A percentile compares a stretch with the other conserved stretches of the same genome.
phyloP scores from a whole-genome alignment of 768 basidiomycete genomes.

The Phlebiopsis flavidoalba region DNA sequence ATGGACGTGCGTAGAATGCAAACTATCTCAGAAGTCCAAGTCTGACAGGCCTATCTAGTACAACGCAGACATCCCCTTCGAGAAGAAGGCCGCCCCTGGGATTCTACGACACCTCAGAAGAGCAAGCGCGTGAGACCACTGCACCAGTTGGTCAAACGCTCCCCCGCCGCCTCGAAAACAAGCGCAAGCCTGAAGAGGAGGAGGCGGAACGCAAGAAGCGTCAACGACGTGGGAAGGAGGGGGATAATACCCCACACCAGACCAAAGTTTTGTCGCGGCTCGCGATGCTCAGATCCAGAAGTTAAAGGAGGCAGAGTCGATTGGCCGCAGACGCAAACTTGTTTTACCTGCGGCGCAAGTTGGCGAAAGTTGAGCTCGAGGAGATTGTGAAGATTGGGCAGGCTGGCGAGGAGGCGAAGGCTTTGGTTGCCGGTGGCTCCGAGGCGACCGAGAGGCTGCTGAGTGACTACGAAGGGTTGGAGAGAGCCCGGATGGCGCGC shows the following conservation, averaged over 20 bases:
- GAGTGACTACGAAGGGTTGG: conserved; percentile 89
- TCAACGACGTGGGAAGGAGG: conserved; percentile 74
- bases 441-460: conserved; percentile 83
- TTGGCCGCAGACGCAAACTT: conserved; percentile 81
- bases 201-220: conserved; percentile 92
- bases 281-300: conserved; percentile 98
- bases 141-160: conserved; percentile 89
- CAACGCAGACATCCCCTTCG: conserved; percentile 97
- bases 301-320: conserved; percentile 94
- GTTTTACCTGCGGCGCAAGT: conserved; percentile 88
- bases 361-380: conserved; percentile 88
- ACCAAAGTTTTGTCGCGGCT: conserved; percentile 95
- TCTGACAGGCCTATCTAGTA: conserved; percentile 49
- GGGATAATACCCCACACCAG: conserved; percentile 56
- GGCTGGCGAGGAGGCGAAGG: conserved; percentile 84
- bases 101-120: conserved; percentile 95
- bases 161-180: conserved; percentile 89
- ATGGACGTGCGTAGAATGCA: conserved; percentile 76
- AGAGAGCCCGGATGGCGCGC: conserved; percentile 84
- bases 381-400: conserved; percentile 98
- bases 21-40: background rate
- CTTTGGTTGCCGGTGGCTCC: conserved; percentile 74
- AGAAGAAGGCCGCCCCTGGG: conserved; percentile 94
- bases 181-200: conserved; percentile 90
- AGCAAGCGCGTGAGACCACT: conserved; percentile 79